Conservation (phyloP, 495 filamentous ascomycete genomes). For the Staphylotrichum longicolle region DNA sequence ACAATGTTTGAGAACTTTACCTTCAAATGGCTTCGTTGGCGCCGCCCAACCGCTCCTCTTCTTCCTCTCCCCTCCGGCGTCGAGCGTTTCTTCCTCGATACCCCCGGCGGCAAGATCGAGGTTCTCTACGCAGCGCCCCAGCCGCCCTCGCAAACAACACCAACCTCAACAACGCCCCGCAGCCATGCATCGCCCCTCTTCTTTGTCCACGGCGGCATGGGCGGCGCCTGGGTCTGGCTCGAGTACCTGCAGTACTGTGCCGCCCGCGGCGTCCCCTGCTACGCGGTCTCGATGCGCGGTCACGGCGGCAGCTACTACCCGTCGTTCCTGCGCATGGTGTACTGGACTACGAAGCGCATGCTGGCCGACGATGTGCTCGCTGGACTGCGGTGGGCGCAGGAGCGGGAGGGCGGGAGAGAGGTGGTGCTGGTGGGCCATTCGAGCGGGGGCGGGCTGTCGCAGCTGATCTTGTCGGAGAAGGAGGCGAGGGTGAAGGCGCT, state of each 20-base stretch:
- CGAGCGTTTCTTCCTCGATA: constrained; percentile 34
- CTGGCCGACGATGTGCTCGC: constrained; percentile 45
- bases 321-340: constrained; percentile 39
- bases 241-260: constrained; percentile 47
- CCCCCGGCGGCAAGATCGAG: constrained; percentile 42
- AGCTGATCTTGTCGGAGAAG: constrained; percentile 43
- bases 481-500: constrained; percentile 41
- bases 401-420: constrained; percentile 28
- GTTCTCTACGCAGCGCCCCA: constrained; percentile 36
- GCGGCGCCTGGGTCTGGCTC: constrained; percentile 47
- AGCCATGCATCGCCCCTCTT: constrained; percentile 33
- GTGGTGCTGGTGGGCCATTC: constrained; percentile 50
- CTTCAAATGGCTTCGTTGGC: constrained; percentile 33
- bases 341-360: constrained; percentile 34
- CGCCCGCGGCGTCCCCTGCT: constrained; percentile 40
- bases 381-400: constrained; percentile 37
- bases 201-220: constrained; percentile 50
- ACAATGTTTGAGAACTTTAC: constrained; percentile 24
- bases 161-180: background rate
- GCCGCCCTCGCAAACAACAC: background rate
- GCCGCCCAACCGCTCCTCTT: constrained; percentile 21
- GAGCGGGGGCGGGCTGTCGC: constrained; percentile 44
- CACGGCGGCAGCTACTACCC: constrained; percentile 52
- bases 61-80: constrained; percentile 34
- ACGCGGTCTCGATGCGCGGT: constrained; percentile 50